phyloP scores from a whole-genome alignment of 2,329 filamentous ascomycete genomes.

The Ceratocystis eucalypticola region DNA sequence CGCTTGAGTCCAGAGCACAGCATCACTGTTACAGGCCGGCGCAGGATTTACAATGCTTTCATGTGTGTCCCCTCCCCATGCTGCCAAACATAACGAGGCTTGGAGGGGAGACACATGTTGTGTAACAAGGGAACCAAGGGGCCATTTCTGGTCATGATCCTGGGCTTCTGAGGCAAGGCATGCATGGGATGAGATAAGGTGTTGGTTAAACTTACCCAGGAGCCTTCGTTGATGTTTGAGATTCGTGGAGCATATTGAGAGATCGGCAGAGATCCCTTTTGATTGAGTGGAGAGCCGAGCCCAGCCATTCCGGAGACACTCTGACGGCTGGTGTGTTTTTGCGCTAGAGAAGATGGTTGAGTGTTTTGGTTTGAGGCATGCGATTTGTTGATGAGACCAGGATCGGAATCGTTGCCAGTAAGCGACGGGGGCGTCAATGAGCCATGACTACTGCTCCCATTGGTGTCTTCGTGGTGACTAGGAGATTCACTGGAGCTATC shows the following conservation, averaged over 20 bases:
- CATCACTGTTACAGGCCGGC: neutral
- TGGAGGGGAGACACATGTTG: neutral
- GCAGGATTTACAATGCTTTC: neutral
- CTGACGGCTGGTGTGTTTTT: conserved; percentile 29
- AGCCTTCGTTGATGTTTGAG: conserved; percentile 63
- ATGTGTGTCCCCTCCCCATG: neutral
- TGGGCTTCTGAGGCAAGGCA: neutral
- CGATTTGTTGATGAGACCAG: conserved; percentile 33
- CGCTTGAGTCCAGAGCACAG: neutral
- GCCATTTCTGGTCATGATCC: neutral
- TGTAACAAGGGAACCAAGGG: conserved; percentile 16
- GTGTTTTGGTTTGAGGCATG: neutral
- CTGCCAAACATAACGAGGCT: conserved; percentile 6
- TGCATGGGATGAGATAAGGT: conserved; percentile 8
- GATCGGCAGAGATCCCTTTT: conserved; percentile 44
- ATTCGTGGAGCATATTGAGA: conserved; percentile 74
- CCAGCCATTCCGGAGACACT: conserved; percentile 54
- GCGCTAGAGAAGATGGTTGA: neutral
- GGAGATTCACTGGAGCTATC: conserved; percentile 48
- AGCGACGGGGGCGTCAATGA: conserved; percentile 65
- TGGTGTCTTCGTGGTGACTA: conserved; percentile 40
- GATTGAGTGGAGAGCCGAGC: conserved; percentile 39
- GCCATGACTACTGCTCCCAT: conserved; percentile 41
- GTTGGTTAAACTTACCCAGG: conserved; percentile 53
- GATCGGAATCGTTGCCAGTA: conserved; percentile 46